Evolutionary conservation across 768 basidiomycete species (phyloP).

Genomic region (Nidularia pulvinata): DNA sequence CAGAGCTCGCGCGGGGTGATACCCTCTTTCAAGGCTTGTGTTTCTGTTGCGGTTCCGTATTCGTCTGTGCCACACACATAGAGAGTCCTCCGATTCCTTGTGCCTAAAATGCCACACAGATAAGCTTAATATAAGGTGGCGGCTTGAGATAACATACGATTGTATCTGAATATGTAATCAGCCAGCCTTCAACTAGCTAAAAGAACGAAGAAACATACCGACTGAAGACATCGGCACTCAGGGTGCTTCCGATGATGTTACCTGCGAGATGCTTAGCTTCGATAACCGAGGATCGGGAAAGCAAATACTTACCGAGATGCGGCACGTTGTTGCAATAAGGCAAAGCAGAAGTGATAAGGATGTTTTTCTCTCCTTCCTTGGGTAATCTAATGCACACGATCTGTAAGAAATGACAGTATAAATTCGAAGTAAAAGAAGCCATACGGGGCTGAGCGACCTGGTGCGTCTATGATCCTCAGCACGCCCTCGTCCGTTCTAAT

Average conservation of each 20-base stretch:
- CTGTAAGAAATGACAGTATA: constrained; percentile 6
- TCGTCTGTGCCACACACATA: constrained; percentile 99
- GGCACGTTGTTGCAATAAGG: constrained; percentile 98
- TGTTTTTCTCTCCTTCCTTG: constrained; percentile 82
- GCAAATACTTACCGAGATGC: constrained; percentile 72
- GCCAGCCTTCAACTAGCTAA: neutral
- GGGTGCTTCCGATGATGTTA: constrained; percentile 93
- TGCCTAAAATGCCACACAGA: constrained; percentile 30
- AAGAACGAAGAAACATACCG: constrained; percentile 50
- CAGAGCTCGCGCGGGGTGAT: constrained; percentile 80
- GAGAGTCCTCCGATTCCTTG: constrained; percentile 85
- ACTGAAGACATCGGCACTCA: constrained; percentile 97
- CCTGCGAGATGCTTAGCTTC: constrained; percentile 33
- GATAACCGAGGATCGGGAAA: neutral
- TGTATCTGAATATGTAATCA: constrained; percentile 43
- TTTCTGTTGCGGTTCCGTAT: constrained; percentile 99
- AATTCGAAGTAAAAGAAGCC: constrained; percentile 13
- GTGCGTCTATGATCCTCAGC: constrained; percentile 48
- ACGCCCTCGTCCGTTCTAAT: constrained; percentile 50
- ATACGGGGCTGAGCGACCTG: constrained; percentile 52
- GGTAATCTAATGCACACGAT: constrained; percentile 46
- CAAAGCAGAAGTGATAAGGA: constrained; percentile 92
- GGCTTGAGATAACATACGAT: constrained; percentile 31
- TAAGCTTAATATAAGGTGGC: constrained; percentile 1
- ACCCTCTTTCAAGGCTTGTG: constrained; percentile 90